Conservation (phyloP, 2,329 filamentous ascomycete species). For the Apiospora marii region DNA sequence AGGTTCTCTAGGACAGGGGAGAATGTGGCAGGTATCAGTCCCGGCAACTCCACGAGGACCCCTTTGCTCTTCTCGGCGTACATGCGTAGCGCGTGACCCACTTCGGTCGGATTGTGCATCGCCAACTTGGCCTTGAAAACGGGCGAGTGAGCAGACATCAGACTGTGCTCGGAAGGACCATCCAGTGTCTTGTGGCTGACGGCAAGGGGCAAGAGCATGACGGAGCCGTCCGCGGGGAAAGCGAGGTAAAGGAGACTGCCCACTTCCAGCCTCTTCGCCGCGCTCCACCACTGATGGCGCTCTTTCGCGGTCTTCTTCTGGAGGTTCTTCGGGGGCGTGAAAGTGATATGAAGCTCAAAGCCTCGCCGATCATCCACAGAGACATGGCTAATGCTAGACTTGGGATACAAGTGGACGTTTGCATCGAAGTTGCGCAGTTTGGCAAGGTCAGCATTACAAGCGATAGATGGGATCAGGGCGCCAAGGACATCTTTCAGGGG, state of each 20-base stretch:
- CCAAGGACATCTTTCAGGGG: constrained; percentile 58
- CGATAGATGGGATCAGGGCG: constrained; percentile 44
- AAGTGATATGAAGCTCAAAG: constrained; percentile 55
- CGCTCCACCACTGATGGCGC: neutral
- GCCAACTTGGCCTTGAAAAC: neutral
- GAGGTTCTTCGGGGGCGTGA: constrained; percentile 57
- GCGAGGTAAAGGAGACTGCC: neutral
- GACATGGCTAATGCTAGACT: constrained; percentile 39
- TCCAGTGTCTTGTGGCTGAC: neutral
- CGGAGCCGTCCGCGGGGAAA: neutral
- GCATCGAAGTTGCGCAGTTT: constrained; percentile 36
- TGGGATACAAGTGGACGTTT: constrained; percentile 48
- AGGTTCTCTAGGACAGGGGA: neutral
- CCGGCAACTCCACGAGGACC: neutral
- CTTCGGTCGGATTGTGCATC: neutral
- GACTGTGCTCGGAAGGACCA: neutral
- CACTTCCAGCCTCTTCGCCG: neutral
- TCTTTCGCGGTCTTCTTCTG: neutral
- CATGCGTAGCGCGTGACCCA: neutral
- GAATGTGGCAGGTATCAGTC: neutral
- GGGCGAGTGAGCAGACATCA: neutral
- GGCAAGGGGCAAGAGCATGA: neutral
- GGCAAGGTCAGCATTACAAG: constrained; percentile 34
- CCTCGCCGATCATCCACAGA: constrained; percentile 47
- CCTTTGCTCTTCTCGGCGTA: neutral